Evolutionary conservation across 2,329 filamentous ascomycete genomes (phyloP), one percentile per base, ranked within the genome.

Genomic region (Epicoccum nigrum): DNA sequence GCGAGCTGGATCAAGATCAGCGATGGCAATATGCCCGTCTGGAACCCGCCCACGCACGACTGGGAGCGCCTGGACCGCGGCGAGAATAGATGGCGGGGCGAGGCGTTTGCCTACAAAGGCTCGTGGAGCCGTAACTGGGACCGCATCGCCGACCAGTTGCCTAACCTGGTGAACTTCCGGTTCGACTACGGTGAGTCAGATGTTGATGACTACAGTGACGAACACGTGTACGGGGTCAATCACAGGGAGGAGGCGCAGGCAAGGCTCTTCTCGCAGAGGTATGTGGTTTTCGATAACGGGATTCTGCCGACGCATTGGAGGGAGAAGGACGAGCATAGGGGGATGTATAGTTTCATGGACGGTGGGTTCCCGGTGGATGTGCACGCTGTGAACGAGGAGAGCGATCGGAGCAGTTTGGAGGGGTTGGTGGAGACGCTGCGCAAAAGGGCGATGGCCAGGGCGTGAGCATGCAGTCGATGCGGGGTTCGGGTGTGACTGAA

Each of bases 231-330:
- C 20, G 28, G 20, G 11, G 17, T 46, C 4, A 11, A 6, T 1
- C 19, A n/a, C 2, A 27, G 35, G 5, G 35, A 34, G n/a, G 15
- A 30, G 4, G 1, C 38, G 35, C 46, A 19, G n/a, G 28, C 16
- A 8, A 40, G 33, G 12, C 27, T 55, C 12, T 51, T 37, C 16
- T 32, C 52, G 6, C 28, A 44, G 20, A 42, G 52, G 19, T 55
- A 51, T 30, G 21, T 51, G 7, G 19, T 28, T 23, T 55, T 55
- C 33, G 42, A 55, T 27, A 47, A 55, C 11, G 52, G 46, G 3
- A 44, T 41, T 20, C 11, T 55, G 33, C 52, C 52, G 9, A 51
- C 52, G 21, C 52, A 51, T 32, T 55, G 52, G 52, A 27, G 37
- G 1, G 52, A 51, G 32, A 42, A 46, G 13, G 38, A 37, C 2